Evolutionary conservation across 1,139 yeast genomes (phyloP).

Genomic region (Hyphopichia khmerensis): DNA sequence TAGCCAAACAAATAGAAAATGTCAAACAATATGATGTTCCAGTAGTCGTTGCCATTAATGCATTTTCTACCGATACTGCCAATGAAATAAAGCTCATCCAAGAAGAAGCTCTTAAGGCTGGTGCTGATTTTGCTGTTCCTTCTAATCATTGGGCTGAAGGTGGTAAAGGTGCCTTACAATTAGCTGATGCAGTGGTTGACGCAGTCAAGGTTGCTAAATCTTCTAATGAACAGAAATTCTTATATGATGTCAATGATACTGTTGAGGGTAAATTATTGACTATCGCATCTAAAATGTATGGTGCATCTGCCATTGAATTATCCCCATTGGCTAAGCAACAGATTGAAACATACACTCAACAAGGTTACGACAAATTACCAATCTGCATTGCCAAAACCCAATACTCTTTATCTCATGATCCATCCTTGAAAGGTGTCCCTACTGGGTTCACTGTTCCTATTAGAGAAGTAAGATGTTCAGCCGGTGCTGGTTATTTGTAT

Average conservation of each 20-base stretch:
- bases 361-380: slow-evolving; percentile 74
- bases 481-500: slow-evolving; percentile 82
- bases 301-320: slow-evolving; percentile 67
- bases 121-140: slow-evolving; percentile 73
- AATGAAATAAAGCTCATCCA: slow-evolving; percentile 65
- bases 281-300: slow-evolving; percentile 74
- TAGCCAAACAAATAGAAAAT: slow-evolving; percentile 73
- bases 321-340: slow-evolving; percentile 66
- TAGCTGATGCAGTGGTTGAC: slow-evolving; percentile 68
- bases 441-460: slow-evolving; percentile 76
- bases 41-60: slow-evolving; percentile 78
- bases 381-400: slow-evolving; percentile 84
- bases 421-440: slow-evolving; percentile 80
- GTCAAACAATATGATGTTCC: slow-evolving; percentile 72
- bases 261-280: slow-evolving; percentile 65
- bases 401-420: slow-evolving; percentile 79
- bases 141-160: slow-evolving; percentile 84
- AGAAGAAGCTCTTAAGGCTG: slow-evolving; percentile 64
- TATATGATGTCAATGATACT: slow-evolving; percentile 58
- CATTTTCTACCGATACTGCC: slow-evolving; percentile 68
- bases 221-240: slow-evolving; percentile 45
- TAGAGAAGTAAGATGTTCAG: slow-evolving; percentile 75
- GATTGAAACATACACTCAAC: slow-evolving; percentile 62
- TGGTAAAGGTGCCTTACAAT: slow-evolving; percentile 68
- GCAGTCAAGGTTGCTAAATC: slow-evolving; percentile 43